Evolutionary conservation across 2,329 filamentous ascomycete genomes (phyloP).

Genomic region (Xylariaceae sp.): DNA sequence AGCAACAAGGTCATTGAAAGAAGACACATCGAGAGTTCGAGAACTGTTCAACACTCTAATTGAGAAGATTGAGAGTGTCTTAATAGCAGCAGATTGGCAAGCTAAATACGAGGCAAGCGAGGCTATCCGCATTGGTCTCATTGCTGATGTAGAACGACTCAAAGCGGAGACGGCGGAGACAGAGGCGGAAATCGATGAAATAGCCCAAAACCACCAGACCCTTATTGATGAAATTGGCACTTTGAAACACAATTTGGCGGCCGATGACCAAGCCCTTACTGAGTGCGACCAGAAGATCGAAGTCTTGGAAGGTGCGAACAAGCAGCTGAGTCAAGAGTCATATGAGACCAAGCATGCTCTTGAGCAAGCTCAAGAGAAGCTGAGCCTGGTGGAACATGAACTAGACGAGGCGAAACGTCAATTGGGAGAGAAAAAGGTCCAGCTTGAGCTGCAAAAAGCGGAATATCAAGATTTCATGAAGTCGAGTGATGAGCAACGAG

Average conservation of each 20-base stretch:
- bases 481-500: slow-evolving; percentile 14
- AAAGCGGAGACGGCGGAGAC: slow-evolving; percentile 16
- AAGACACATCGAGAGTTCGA: slow-evolving; percentile 7
- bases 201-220: too few species aligned
- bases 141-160: slow-evolving; percentile 14
- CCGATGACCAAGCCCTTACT: too few species aligned
- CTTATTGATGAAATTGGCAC: too few species aligned
- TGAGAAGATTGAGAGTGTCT: slow-evolving; percentile 4
- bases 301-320: slow-evolving; percentile 12
- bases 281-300: too few species aligned
- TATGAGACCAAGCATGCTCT: too few species aligned
- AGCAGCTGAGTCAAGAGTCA: too few species aligned
- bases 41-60: slow-evolving; percentile 7
- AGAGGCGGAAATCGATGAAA: too few species aligned
- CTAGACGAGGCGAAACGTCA: slow-evolving; percentile 11
- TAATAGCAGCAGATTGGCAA: slow-evolving; percentile 19
- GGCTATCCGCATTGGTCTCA: too few species aligned
- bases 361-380: too few species aligned
- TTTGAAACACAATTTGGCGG: too few species aligned
- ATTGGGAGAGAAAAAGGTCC: slow-evolving; percentile 14
- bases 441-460: slow-evolving; percentile 19
- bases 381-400: slow-evolving; percentile 13
- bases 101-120: slow-evolving; percentile 14
- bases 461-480: too few species aligned
- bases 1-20: slow-evolving; percentile 6